These are phyloP conservation scores for Zygosaccharomyces pseudobailii DNA, from an alignment of 1,139 yeast genomes.

Conservation along the genomic window DNA sequence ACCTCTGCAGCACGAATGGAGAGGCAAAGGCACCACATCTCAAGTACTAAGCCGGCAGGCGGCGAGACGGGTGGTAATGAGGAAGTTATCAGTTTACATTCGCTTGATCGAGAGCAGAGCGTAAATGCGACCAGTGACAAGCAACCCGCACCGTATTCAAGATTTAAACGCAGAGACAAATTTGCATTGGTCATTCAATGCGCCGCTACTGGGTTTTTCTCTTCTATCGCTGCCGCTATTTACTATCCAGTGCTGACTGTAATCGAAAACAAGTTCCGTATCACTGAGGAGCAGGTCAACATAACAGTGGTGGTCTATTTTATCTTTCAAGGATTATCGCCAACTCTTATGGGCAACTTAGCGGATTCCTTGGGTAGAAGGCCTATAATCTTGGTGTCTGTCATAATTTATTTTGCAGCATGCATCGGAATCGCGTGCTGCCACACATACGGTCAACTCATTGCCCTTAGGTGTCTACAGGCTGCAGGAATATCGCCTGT, in stretches of 20 bases:
- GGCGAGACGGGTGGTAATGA: background rate
- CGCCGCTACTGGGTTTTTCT: slow-evolving; percentile 12
- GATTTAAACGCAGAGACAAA: slow-evolving; percentile 9
- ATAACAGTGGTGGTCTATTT: slow-evolving; percentile 68
- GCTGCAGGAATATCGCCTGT: slow-evolving; percentile 70
- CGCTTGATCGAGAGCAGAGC: background rate
- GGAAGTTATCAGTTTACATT: background rate
- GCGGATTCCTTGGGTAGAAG: slow-evolving; percentile 69
- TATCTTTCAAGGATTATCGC: slow-evolving; percentile 64
- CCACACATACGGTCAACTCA: slow-evolving; percentile 26
- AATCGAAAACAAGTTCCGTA: slow-evolving; percentile 47
- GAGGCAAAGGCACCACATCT: too few relatives aligned
- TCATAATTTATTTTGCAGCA: slow-evolving; percentile 10
- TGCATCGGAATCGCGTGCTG: slow-evolving; percentile 56
- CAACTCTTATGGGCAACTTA: slow-evolving; percentile 58
- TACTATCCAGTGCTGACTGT: slow-evolving; percentile 60
- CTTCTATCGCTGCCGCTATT: slow-evolving; percentile 11
- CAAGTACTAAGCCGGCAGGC: background rate
- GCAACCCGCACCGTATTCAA: slow-evolving; percentile 11
- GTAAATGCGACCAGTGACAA: background rate
- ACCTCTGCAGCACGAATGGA: too few relatives aligned
- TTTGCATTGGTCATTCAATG: slow-evolving; percentile 8
- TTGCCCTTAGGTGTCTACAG: slow-evolving; percentile 53
- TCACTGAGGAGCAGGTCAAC: slow-evolving; percentile 53
- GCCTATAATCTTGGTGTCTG: slow-evolving; percentile 46